Evolutionary conservation across 2,329 filamentous ascomycete species (phyloP), one percentile per base, ranked within the genome.

Genomic region (Talaromyces atroroseus): DNA sequence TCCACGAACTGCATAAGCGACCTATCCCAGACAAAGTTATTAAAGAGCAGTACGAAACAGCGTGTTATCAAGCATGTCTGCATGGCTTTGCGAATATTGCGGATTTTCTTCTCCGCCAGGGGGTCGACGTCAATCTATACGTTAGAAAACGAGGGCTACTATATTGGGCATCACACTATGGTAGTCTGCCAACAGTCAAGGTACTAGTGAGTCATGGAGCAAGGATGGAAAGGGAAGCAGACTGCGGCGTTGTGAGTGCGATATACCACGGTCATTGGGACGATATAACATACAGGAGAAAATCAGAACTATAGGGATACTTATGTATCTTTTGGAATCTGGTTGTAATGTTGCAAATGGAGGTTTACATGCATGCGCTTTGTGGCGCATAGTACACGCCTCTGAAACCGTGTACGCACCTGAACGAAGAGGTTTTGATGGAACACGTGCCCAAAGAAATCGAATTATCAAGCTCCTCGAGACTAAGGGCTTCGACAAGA

Each of bases 281-380:
- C 8, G 29, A 32, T 4, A 29, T 2, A 12, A 32, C 29, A 32
- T 12, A 32, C 10, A 11, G 11, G 5, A 32, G 29, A 32, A 32
- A 32, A 8, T 32, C 29, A 5, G 29, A 32, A 2, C 29, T 32
- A n/a, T n/a, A 5, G 29, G 7, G 8, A 32, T 32, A 32, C 29
- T 42, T n/a, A 32, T 40, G 16, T 16, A 55, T 49, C 34, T 55
- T 7, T 24, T 55, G 10, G 32, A 46, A 49, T 55, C 46, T 5
- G 53, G 46, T 42, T 55, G 34, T 21, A 55, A 55, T 6, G 53
- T 55, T 47, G 23, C 53, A 55, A 49, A 49, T 55, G 53, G 36
- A 21, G 36, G 23, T 16, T 29, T 55, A 1, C 53, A 49, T 49
- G 53, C 46, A 36, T 55, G 53, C 26, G 53, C 46, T 44, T 40